Evolutionary conservation across 164 flowering plant genomes (phyloP).

Genomic region (grape (Vitis vinifera)): DNA sequence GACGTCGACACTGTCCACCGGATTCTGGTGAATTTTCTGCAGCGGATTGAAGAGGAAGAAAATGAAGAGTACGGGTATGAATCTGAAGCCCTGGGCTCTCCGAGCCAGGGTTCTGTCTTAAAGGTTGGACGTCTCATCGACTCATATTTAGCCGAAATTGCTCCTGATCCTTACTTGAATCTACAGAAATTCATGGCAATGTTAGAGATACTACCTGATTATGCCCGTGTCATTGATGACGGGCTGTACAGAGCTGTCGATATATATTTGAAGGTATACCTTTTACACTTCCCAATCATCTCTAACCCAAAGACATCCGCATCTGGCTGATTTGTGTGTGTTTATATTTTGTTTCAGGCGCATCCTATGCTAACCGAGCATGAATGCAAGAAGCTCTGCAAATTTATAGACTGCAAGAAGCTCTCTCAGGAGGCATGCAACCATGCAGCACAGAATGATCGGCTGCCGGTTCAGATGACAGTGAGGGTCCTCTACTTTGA

Average conservation of each 20-base stretch:
- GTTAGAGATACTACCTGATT: slow-evolving; percentile 67
- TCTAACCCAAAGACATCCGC: not conserved
- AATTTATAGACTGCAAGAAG: slow-evolving; percentile 72
- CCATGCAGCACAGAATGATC: slow-evolving; percentile 81
- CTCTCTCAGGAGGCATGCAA: slow-evolving; percentile 75
- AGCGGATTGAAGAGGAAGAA: slow-evolving; percentile 62
- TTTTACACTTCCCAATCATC: not conserved
- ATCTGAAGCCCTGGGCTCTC: slow-evolving; percentile 54
- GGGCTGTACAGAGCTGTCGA: slow-evolving; percentile 79
- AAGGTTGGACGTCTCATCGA: slow-evolving; percentile 70
- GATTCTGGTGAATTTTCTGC: slow-evolving; percentile 60
- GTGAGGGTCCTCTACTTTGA: slow-evolving; percentile 70
- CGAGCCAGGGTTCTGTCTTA: slow-evolving; percentile 50
- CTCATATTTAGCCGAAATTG: slow-evolving; percentile 75
- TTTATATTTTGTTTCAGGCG: slow-evolving; percentile 37
- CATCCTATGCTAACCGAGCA: slow-evolving; percentile 57
- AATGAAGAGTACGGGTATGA: slow-evolving; percentile 60
- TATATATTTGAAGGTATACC: slow-evolving; percentile 65
- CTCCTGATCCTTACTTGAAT: slow-evolving; percentile 67
- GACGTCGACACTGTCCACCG: slow-evolving; percentile 66
- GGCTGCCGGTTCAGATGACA: slow-evolving; percentile 71
- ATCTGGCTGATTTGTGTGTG: not conserved
- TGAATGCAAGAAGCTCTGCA: slow-evolving; percentile 64
- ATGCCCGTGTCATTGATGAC: slow-evolving; percentile 75
- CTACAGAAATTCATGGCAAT: slow-evolving; percentile 55